Evolutionary conservation across 192 early-diverging fungal genomes (phyloP).

Genomic region (Lunasporangiospora selenospora): DNA sequence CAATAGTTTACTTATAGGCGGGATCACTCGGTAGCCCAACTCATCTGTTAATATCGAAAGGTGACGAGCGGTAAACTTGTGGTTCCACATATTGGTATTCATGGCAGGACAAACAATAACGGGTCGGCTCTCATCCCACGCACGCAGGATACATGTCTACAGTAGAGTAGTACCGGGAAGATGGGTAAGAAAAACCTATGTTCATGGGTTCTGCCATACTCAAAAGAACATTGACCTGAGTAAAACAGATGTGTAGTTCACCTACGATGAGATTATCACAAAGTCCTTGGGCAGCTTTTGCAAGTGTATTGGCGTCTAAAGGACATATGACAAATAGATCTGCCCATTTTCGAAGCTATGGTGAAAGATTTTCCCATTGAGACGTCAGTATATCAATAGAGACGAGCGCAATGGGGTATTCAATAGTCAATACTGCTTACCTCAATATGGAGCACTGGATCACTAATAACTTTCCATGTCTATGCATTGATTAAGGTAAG

Average conservation of each 20-base stretch:
- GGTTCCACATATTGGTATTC: constrained; percentile 98
- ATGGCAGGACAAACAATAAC: constrained; percentile 93
- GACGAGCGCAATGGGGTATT: not conserved
- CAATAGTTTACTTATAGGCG: constrained; percentile 83
- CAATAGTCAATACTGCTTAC: constrained; percentile 42
- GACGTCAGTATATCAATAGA: not conserved
- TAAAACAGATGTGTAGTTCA: not conserved
- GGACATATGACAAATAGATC: constrained; percentile 90
- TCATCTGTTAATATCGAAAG: constrained; percentile 56
- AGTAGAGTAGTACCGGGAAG: too few relatives aligned
- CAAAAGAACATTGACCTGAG: too few relatives aligned
- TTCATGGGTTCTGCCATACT: too few relatives aligned
- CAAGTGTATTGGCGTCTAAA: constrained; percentile 93
- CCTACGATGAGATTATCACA: constrained; percentile 92
- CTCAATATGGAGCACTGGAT: constrained; percentile 96
- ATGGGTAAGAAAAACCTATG: too few relatives aligned
- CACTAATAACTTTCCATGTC: constrained; percentile 81
- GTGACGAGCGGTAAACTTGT: constrained; percentile 85
- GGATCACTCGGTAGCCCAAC: constrained; percentile 71
- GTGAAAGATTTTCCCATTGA: too few relatives aligned
- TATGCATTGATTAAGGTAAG: too few relatives aligned
- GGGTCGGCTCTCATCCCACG: constrained; percentile 82
- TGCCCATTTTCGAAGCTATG: constrained; percentile 95
- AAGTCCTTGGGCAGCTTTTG: constrained; percentile 87
- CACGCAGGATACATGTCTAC: constrained; percentile 87